Evolutionary conservation across 2,329 filamentous ascomycete genomes (phyloP), one percentile per base, ranked within the genome.

Genomic region (Stylonectria norvegica): DNA sequence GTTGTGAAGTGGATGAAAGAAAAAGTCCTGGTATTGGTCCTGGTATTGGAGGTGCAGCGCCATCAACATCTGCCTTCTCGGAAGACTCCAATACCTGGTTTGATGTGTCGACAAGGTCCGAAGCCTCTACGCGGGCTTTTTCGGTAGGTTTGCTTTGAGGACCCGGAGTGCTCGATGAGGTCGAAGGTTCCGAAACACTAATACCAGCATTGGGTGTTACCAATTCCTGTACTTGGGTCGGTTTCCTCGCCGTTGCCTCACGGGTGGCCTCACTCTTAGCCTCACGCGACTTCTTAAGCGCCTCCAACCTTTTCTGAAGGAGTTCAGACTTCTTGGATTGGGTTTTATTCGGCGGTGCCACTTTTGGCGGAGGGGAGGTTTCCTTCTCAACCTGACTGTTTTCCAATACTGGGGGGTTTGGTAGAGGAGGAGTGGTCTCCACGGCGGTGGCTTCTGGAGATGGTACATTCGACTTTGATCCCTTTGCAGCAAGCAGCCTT

Each of bases 281-380:
- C n/a, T n/a, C n/a, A 20, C 76, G 69, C 23, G 73, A 68, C 52
- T 79, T 82, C 51, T 81, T 80, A 16, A 93, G 67, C 16, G 84
- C 84, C 44, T 89, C 86, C 57, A 95, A 83, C 51, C 88, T 89
- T 58, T 88, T 79, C 49, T 87, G 81, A 33, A 90, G 73, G 20
- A 89, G 67, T 43, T 74, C 76, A 42, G 87, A 86, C 45, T 86
- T 95, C 49, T 89, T 77, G 14, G 78, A 79, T 57, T 83, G 61
- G 34, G 34, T 47, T 36, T 54, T 62, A 11, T 36, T 45, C 28
- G 49, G 30, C 14, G 5, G 8, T n/a, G n/a, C n/a, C n/a, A n/a
- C n/a, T n/a, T n/a, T n/a, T n/a, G n/a, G n/a, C n/a, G n/a, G n/a
- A n/a, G n/a, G n/a, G n/a, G n/a, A n/a, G 7, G 16, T 32, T 8